Base-by-base conservation (phyloP, 2,329 filamentous ascomycete genomes). In the Rhinocladiella similis region DNA sequence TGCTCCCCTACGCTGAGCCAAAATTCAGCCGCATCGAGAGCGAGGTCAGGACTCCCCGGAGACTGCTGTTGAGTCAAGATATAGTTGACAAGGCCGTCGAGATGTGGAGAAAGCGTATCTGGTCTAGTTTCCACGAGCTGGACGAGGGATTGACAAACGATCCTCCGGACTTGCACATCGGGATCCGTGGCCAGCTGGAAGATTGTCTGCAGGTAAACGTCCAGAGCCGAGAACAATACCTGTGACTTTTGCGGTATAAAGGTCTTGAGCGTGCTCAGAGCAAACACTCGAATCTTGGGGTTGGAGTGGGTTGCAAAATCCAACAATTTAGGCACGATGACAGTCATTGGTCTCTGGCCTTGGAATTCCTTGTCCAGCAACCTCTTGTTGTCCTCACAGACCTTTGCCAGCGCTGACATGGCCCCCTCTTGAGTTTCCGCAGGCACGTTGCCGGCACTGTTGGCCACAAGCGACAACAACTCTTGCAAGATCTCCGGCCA, bases 1-100 rank as follows among this genome's bases (percentile, higher is more conserved):
- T 96, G 90, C 70, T 97, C 94, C 58, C 91, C 92, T 18, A 96
- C 87, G 38, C 91, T 91, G 43, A 99, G 83, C 91, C 95, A 99
- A 70, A 99, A 99, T 72, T 99, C 94, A 4, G 94, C 91, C 7
- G 94, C 94, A 70, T 99, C 94, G 63, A 95, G 86, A 36, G 93
- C 91, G 56, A 99, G 80, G 41, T 97, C 91, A 53, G 92, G 87
- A 63, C 97, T 92, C 22, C 92, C 86, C 20, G 76, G 75, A 61
- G 87, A 88, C 71, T 88, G 85, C 72, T 99, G 94, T 71, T 99
- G 94, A 27, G 85, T 80, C 56, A 97, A 83, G 71, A 97, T 94
- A 70, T 97, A 99, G 69, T 95, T 90, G 27, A 99, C 91, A 54
- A 99, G 80, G 5, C 90, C 92, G 51, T 83, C 79, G 69, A 97